Conservation (phyloP, 2,329 filamentous ascomycete species). For the Plenodomus tracheiphilus region DNA sequence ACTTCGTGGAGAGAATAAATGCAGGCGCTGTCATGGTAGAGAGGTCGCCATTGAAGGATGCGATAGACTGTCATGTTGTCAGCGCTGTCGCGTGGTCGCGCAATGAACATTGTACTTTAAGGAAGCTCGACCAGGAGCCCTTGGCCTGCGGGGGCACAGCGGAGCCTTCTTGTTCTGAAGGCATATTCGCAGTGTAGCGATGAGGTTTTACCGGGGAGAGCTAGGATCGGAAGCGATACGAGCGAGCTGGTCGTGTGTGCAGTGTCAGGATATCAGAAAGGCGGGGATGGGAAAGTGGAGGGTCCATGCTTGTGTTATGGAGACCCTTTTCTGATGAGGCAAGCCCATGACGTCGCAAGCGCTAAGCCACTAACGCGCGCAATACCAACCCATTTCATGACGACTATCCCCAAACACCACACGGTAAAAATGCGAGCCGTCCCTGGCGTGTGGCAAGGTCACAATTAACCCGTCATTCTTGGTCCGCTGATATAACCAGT, state of each 20-base stretch:
- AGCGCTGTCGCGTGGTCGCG: constrained; percentile 2
- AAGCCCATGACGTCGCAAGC: background rate
- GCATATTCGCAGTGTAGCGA: constrained; percentile 14
- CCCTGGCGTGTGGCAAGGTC: no score
- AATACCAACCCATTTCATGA: background rate
- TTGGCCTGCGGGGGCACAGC: constrained; percentile 52
- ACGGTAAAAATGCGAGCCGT: no score
- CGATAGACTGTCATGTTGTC: constrained; percentile 49
- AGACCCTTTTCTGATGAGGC: background rate
- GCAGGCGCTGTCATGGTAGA: constrained; percentile 60
- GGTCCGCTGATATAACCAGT: no score
- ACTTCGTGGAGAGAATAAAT: constrained; percentile 59
- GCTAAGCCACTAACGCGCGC: background rate
- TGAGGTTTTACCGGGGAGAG: background rate
- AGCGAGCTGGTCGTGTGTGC: background rate
- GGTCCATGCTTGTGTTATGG: background rate
- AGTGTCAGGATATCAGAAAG: constrained; percentile 5
- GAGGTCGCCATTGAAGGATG: constrained; percentile 60
- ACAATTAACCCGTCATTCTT: no score
- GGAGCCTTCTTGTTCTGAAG: constrained; percentile 46
- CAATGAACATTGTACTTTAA: constrained; percentile 46
- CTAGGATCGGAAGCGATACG: no score
- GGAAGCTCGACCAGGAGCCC: constrained; percentile 54
- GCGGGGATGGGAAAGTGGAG: background rate
- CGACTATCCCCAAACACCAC: background rate